Evolutionary conservation across 768 basidiomycete species (phyloP), one percentile per base, ranked within the genome.

Genomic region (Termitomyces sp.): DNA sequence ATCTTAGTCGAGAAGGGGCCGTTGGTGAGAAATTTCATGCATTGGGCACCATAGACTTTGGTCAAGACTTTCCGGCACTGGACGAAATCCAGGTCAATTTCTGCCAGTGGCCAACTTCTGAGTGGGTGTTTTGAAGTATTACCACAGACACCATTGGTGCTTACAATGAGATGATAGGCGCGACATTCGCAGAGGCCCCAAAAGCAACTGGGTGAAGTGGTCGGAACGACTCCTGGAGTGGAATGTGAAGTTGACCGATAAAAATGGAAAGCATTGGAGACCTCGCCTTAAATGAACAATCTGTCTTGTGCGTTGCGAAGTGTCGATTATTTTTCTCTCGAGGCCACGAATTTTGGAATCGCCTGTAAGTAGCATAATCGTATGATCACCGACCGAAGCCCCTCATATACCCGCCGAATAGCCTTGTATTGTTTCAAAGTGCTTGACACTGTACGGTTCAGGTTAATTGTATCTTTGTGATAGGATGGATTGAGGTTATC

Each of bases 181-280:
- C 24, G 59, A 60, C 2, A 55, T 60, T 36, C 9, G 33, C 11
- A 55, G 35, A 24, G 57, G 57, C 5, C 57, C 57, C 4, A 58
- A 38, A 58, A 60, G 59, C 39, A 39, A 38, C 12, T 60, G 59
- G 59, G 59, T 60, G 7, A 54, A 48, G 7, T 60, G 59, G 59
- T 52, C 59, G 8, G 59, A 60, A 24, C 46, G 59, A 36, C 53
- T 60, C 35, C 11, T 60, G 53, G n/a, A 39, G 36, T 60, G 59
- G 59, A 45, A 55, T 48, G 36, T 60, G 8, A 48, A 40, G 38
- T 22, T 60, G 12, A 55, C 44, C 11, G 59, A 60, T 24, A 32
- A 33, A 9, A 28, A 60, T 16, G 53, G 59, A 32, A 60, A 55
- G 16, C 44, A 48, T 33, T 60, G 59, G 59, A 54, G 33, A 32